phyloP scores from a whole-genome alignment of 2,329 filamentous ascomycete genomes.

The Beauveria rudraprayagi region DNA sequence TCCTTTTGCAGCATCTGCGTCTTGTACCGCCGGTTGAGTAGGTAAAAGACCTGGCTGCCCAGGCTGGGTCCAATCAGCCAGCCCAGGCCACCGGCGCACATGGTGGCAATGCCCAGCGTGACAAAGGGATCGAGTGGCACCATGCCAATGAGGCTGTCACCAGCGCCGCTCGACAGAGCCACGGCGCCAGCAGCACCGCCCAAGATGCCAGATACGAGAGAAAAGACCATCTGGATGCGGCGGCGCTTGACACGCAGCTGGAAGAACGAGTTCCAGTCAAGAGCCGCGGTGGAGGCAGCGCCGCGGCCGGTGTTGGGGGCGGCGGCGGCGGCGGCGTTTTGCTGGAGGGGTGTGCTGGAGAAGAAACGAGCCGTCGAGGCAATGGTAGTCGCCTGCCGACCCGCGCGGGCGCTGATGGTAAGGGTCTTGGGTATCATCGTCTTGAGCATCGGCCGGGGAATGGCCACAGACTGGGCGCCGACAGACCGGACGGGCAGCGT shows the following conservation, averaged over 20 bases:
- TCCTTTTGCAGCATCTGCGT: slow-evolving; percentile 79
- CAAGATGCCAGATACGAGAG: slow-evolving; percentile 54
- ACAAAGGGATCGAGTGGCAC: slow-evolving; percentile 84
- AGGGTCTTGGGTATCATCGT: slow-evolving; percentile 10
- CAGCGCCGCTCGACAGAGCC: slow-evolving; percentile 61
- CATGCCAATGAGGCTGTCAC: slow-evolving; percentile 62
- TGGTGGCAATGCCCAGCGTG: slow-evolving; percentile 70
- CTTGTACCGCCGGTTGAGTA: slow-evolving; percentile 63
- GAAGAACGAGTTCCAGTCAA: slow-evolving; percentile 92
- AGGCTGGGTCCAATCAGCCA: slow-evolving; percentile 83
- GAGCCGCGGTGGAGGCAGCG: slow-evolving; percentile 27
- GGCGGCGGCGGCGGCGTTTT: slow-evolving; percentile 16
- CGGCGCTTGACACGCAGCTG: slow-evolving; percentile 78
- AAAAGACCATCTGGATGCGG: slow-evolving; percentile 73
- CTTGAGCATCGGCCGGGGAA: neutral
- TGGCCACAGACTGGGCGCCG: neutral
- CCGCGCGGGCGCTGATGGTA: slow-evolving; percentile 10
- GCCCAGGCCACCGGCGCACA: slow-evolving; percentile 69
- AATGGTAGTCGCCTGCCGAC: neutral
- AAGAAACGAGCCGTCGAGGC: slow-evolving; percentile 16
- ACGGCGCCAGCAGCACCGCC: slow-evolving; percentile 56
- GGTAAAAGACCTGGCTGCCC: slow-evolving; percentile 71
- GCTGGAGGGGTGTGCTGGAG: slow-evolving; percentile 14
- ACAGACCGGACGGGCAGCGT: neutral
- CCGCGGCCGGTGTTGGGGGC: slow-evolving; percentile 21